A percentile compares a stretch with the other conserved stretches of the same genome.
Conservation (phyloP, 192 early-diverging fungal species). For the Backusella australiensis region DNA sequence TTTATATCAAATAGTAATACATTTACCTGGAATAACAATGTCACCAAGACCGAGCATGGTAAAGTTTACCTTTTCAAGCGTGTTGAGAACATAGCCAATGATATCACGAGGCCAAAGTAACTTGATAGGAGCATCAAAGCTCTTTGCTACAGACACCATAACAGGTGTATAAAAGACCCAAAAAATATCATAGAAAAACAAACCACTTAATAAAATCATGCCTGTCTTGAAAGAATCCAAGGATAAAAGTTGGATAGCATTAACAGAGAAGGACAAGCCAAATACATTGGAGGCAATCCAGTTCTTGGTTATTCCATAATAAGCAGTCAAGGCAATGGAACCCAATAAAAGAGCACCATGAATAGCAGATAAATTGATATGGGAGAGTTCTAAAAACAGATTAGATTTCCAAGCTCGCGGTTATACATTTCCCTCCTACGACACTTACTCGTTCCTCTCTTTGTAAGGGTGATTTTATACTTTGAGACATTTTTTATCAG, state of each 20-base stretch:
- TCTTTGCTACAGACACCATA: slow-evolving; percentile 97
- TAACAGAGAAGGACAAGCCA: slow-evolving; percentile 83
- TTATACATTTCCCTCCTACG: background rate
- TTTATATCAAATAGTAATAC: too few relatives aligned
- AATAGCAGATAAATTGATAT: slow-evolving; percentile 58
- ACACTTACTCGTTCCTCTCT: slow-evolving; percentile 60
- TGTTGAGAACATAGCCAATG: slow-evolving; percentile 46
- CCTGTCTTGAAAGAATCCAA: slow-evolving; percentile 96
- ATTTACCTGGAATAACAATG: slow-evolving; percentile 90
- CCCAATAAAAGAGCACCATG: slow-evolving; percentile 60
- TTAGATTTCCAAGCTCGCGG: background rate
- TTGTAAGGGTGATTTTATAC: slow-evolving; percentile 70
- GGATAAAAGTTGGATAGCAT: slow-evolving; percentile 82
- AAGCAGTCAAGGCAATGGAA: slow-evolving; percentile 60
- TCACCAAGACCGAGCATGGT: slow-evolving; percentile 97
- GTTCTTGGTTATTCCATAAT: slow-evolving; percentile 85
- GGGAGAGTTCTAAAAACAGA: slow-evolving; percentile 45
- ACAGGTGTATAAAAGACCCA: slow-evolving; percentile 99
- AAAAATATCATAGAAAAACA: slow-evolving; percentile 97
- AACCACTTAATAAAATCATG: slow-evolving; percentile 85
- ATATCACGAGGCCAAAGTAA: slow-evolving; percentile 83
- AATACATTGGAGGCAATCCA: slow-evolving; percentile 92
- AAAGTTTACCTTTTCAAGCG: slow-evolving; percentile 52
- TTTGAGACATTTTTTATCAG: slow-evolving; percentile 58
- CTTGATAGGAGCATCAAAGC: slow-evolving; percentile 96